Base-by-base conservation (phyloP, 495 filamentous ascomycete species). In the Aspergillus panamensis region DNA sequence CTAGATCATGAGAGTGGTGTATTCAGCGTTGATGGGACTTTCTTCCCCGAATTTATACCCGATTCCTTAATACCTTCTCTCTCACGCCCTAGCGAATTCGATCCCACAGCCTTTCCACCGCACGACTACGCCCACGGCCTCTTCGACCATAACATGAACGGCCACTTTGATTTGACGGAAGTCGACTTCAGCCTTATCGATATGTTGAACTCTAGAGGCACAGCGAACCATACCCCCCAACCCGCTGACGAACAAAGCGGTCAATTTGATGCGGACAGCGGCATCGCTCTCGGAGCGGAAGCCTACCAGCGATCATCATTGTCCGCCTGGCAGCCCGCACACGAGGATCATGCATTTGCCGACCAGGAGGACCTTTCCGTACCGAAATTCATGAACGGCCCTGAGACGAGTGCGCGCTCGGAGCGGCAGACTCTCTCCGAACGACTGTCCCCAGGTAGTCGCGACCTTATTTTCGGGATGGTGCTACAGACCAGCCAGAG, bases 111-210 rank as follows among this genome's bases (percentile, higher is more conserved):
- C 4, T 65, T 53, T 21, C 16, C 64, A 19, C 55, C 67, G 0
- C 62, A 65, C 33, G 69, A 72, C 9, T 68, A 68, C 43, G 64
- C 61, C 3, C 66, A 70, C 37, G 62, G 63, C 3, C 53, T 66
- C 2, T 59, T 67, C 43, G 70, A 69, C 21, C 44, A 51, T 39
- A 79, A 78, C 48, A 74, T 82, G 6, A 73, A 83, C 47, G 70
- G 76, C 35, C 78, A 81, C 56, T 73, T 86, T 14, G 82, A 85
- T 33, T 70, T 87, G 14, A 84, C 81, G 21, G 83, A 85, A 17
- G 69, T 82, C 5, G 85, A 88, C 57, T 82, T 86, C 57, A 75
- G 76, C 0, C 68, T 84, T 13, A 74, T 88, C 1, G 77, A 83
- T 42, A 71, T 78, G 48, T 85, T 83, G 69, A 84, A 85, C 62